phyloP scores from a whole-genome alignment of 768 basidiomycete species.

The Kwoniella dendrophila region DNA sequence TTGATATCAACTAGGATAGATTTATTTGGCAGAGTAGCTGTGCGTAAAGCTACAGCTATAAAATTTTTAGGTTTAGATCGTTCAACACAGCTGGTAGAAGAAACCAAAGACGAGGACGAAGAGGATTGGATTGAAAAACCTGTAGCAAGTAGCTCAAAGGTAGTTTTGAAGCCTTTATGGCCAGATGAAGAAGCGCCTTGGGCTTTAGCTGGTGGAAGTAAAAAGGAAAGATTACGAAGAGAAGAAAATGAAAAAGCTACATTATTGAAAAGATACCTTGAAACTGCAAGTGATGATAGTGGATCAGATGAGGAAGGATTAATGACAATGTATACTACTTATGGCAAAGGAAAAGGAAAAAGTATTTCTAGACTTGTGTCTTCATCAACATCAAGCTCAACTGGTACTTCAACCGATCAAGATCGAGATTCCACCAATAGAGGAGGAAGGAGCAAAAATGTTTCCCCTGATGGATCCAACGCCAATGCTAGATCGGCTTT shows the following conservation, averaged over 20 bases:
- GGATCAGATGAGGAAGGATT: constrained; percentile 37
- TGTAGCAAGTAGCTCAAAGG: constrained; percentile 26
- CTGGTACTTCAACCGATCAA: constrained; percentile 2
- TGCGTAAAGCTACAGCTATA: constrained; percentile 44
- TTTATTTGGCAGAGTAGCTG: constrained; percentile 43
- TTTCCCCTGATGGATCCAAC: constrained; percentile 14
- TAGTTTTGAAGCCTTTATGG: constrained; percentile 39
- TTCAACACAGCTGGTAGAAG: constrained; percentile 28
- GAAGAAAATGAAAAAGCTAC: constrained; percentile 37
- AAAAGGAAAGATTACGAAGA: constrained; percentile 23
- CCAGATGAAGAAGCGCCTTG: constrained; percentile 45
- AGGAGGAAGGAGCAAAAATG: background rate
- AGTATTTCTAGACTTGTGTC: constrained; percentile 29
- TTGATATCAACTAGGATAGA: constrained; percentile 45
- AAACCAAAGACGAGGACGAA: constrained; percentile 35
- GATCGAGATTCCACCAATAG: background rate
- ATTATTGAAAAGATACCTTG: constrained; percentile 41
- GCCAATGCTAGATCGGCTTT: constrained; percentile 43
- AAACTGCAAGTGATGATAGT: constrained; percentile 39
- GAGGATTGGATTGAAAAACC: constrained; percentile 35
- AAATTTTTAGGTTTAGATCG: constrained; percentile 40
- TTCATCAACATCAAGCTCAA: constrained; percentile 12
- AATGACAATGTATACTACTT: constrained; percentile 2
- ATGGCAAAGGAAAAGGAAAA: constrained; percentile 43
- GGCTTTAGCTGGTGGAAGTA: constrained; percentile 38